A percentile compares a stretch with the other conserved stretches of the same genome.
Conservation (phyloP, 352 stramenopile species). For the Phytopythium cucurbitacearum region DNA sequence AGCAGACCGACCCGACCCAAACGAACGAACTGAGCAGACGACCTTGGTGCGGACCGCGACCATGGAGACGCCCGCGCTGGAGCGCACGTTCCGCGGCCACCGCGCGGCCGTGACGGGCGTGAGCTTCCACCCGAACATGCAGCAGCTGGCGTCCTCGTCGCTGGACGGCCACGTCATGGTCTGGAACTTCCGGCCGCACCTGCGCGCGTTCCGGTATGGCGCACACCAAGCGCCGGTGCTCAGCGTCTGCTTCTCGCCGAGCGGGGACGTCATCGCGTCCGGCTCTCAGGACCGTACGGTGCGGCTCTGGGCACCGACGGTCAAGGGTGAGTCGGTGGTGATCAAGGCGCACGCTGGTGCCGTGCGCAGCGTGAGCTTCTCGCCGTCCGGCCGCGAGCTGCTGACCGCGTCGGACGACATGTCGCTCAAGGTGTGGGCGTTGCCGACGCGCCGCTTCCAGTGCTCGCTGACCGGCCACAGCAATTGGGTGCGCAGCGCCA, state of each 20-base stretch:
- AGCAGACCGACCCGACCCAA: too few relatives aligned
- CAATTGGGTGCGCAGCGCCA: slow-evolving; percentile 90
- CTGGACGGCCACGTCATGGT: slow-evolving; percentile 86
- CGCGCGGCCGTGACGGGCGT: slow-evolving; percentile 71
- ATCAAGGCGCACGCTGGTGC: slow-evolving; percentile 70
- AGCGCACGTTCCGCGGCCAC: slow-evolving; percentile 88
- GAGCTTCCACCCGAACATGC: slow-evolving; percentile 80
- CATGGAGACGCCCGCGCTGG: slow-evolving; percentile 71
- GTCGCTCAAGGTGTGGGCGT: slow-evolving; percentile 87
- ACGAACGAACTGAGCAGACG: too few relatives aligned
- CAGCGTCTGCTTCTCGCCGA: slow-evolving; percentile 70
- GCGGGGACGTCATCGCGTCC: slow-evolving; percentile 80
- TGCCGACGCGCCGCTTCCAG: slow-evolving; percentile 82
- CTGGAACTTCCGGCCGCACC: slow-evolving; percentile 88
- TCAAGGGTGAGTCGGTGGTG: slow-evolving; percentile 60
- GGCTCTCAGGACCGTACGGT: slow-evolving; percentile 90
- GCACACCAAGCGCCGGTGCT: slow-evolving; percentile 83
- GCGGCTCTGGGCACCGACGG: slow-evolving; percentile 85
- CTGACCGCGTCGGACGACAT: slow-evolving; percentile 92
- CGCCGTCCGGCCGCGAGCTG: slow-evolving; percentile 63
- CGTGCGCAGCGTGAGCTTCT: slow-evolving; percentile 85
- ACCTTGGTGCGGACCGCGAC: too few relatives aligned
- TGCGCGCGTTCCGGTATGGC: slow-evolving; percentile 75
- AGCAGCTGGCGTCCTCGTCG: slow-evolving; percentile 82
- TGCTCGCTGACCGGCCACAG: slow-evolving; percentile 87